Evolutionary conservation across 2,329 filamentous ascomycete genomes (phyloP).

Genomic region (Fusarium guadeloupense): DNA sequence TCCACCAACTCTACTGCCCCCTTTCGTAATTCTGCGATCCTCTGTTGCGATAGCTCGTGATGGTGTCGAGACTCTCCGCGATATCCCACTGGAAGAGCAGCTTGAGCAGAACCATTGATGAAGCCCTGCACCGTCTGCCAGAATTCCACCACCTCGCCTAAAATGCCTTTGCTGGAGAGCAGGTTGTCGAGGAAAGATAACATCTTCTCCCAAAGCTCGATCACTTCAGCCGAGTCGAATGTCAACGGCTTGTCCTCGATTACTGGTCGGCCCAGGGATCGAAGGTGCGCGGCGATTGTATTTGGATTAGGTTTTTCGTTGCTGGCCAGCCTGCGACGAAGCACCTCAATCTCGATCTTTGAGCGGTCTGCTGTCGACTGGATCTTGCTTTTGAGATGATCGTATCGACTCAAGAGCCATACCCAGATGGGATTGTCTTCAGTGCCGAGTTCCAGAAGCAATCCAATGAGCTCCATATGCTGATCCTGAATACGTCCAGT

Average conservation of each 20-base stretch:
- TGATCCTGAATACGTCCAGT: constrained; percentile 74
- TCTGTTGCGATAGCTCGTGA: constrained; percentile 78
- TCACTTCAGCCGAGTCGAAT: constrained; percentile 81
- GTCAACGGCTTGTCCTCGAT: constrained; percentile 68
- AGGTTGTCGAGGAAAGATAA: constrained; percentile 77
- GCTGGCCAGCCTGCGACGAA: constrained; percentile 81
- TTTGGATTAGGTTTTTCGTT: constrained; percentile 75
- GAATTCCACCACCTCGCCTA: constrained; percentile 91
- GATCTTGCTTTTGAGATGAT: constrained; percentile 89
- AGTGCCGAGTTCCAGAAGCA: constrained; percentile 92
- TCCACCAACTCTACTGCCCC: constrained; percentile 85
- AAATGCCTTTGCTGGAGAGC: constrained; percentile 79
- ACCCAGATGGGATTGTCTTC: constrained; percentile 97
- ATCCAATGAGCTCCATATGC: constrained; percentile 88
- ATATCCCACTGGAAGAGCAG: constrained; percentile 79
- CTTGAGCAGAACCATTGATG: constrained; percentile 85
- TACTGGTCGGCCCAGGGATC: constrained; percentile 74
- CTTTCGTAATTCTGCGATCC: constrained; percentile 76
- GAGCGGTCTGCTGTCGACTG: constrained; percentile 82
- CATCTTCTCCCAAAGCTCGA: constrained; percentile 94
- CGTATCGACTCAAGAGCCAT: constrained; percentile 90
- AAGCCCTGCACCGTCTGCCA: constrained; percentile 94
- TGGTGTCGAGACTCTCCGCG: constrained; percentile 84
- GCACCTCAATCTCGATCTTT: constrained; percentile 90
- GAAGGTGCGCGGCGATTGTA: constrained; percentile 77